Evolutionary conservation across 2,329 filamentous ascomycete genomes (phyloP).

Genomic region (Clarireedia sp.): DNA sequence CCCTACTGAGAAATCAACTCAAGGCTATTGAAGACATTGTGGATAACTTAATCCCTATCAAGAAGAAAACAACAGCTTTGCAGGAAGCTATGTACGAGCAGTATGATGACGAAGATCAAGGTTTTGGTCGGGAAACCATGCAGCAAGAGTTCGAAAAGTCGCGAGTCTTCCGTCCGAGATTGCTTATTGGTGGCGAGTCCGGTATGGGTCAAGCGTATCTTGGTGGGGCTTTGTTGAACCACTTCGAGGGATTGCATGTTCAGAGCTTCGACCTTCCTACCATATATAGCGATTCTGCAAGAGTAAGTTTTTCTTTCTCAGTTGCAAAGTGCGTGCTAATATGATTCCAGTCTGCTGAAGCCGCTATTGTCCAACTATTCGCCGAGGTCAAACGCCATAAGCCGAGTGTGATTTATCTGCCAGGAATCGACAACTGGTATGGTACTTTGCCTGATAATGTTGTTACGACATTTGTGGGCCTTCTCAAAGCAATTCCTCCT

Average conservation of each 20-base stretch:
- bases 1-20: constrained; percentile 69
- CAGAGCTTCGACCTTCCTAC: constrained; percentile 90
- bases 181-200: constrained; percentile 71
- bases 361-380: constrained; percentile 84
- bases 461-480: constrained; percentile 73
- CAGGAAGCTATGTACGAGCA: constrained; percentile 92
- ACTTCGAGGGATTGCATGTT: constrained; percentile 89
- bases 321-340: constrained; percentile 9
- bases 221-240: constrained; percentile 74
- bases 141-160: constrained; percentile 76
- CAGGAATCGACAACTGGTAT: constrained; percentile 85
- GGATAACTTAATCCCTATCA: constrained; percentile 71
- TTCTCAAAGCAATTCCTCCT: constrained; percentile 75
- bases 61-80: constrained; percentile 79
- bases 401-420: constrained; percentile 91
- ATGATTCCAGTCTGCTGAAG: constrained; percentile 44
- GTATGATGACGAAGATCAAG: constrained; percentile 71
- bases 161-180: constrained; percentile 77
- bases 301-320: constrained; percentile 41
- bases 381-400: constrained; percentile 90
- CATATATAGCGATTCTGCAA: constrained; percentile 72
- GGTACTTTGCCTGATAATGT: constrained; percentile 49
- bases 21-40: constrained; percentile 59
- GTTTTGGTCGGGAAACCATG: constrained; percentile 75
- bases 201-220: constrained; percentile 96